Evolutionary conservation across 108 stramenopile genomes (phyloP), one percentile per base, ranked within the genome.

Genomic region (Cyclotella atomus): DNA sequence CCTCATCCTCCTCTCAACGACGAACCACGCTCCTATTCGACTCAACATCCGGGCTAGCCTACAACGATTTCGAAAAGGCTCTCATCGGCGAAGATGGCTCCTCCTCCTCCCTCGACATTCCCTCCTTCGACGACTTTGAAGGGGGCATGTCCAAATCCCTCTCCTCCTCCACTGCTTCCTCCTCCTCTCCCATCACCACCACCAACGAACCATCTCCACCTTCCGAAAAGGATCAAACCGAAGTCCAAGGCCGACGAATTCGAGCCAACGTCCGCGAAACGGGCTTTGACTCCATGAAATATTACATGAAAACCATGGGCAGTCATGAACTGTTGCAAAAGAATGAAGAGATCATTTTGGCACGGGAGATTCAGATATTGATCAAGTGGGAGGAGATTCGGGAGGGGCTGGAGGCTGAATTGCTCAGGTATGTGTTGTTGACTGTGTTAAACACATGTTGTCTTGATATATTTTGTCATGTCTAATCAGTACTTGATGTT

Each of bases 311-410:
- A 65, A 87, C 83, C 5, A 95, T 95, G 91, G 92, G 92, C 59
- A 93, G 91, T 76, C 95, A 93, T 68, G 90, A 91, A 44, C 79
- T 95, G 7, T 69, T 95, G 54, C 90, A 91, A 46, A 90, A 89
- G 74, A 91, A 93, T 60, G 95, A 95, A 73, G 95, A 95, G 71
- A 85, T 93, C 36, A 84, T 95, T 52, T 67, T 95, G 43, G 95
- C 88, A 6, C 49, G 95, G 23, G 91, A 95, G 78, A 91, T 95
- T 65, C 95, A 95, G 65, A 92, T 88, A 38, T 71, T 93, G 59
- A 84, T 93, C 41, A 79, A 83, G 65, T 95, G 84, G 83, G 95
- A 95, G 78, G 87, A 79, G 45, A 68, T 75, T 41, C 81, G 92
- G 12, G 89, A 90, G 55, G 61, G 82, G 21, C 74, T 95, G 52